Evolutionary conservation across 495 filamentous ascomycete species (phyloP).

Genomic region (Articulospora tetracladia): DNA sequence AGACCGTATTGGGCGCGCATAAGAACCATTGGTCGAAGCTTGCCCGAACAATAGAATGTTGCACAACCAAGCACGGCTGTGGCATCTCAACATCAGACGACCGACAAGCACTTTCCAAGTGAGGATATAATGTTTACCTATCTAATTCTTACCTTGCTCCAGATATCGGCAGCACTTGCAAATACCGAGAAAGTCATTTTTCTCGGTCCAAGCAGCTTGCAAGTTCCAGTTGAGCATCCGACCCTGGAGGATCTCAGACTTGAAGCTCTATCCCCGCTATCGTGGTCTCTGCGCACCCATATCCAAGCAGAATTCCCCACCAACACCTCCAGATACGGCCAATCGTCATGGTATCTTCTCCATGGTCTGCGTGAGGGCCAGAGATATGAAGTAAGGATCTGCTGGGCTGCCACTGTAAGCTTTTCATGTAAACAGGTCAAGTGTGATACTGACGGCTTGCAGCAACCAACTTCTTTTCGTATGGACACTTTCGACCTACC

Average conservation of each 20-base stretch:
- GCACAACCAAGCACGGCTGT: not conserved
- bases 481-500: conserved; percentile 59
- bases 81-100: not conserved
- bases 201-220: conserved; percentile 55
- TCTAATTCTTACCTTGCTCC: conserved; percentile 6
- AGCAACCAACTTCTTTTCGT: conserved; percentile 87
- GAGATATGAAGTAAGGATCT: conserved; percentile 89
- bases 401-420: conserved; percentile 88
- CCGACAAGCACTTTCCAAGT: not conserved
- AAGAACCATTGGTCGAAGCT: not conserved
- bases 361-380: conserved; percentile 65
- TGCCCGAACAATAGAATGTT: too few species aligned
- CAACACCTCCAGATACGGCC: conserved; percentile 46
- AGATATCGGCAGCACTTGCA: conserved; percentile 34
- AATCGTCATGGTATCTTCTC: conserved; percentile 79
- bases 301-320: conserved; percentile 66
- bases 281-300: conserved; percentile 51
- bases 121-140: not conserved
- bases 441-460: not conserved
- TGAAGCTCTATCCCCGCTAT: conserved; percentile 54
- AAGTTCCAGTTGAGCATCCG: conserved; percentile 51
- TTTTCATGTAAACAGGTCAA: not conserved
- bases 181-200: conserved; percentile 96
- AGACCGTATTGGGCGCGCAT: not conserved
- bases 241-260: conserved; percentile 63